Evolutionary conservation across 2,329 filamentous ascomycete species (phyloP), one percentile per base, ranked within the genome.

Genomic region (Tricladium varicosporioides): DNA sequence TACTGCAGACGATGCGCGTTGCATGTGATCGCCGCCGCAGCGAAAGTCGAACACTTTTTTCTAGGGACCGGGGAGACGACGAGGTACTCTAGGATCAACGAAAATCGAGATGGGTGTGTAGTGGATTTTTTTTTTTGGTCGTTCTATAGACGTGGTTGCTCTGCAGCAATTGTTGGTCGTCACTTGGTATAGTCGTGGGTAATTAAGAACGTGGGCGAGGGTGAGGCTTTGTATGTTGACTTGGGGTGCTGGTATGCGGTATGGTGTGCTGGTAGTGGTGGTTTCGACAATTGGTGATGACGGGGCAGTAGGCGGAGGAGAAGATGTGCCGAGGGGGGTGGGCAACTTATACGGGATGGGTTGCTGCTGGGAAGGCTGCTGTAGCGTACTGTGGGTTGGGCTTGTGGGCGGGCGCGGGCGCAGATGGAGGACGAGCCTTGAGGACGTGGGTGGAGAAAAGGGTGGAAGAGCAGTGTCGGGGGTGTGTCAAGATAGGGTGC

Each of bases 1-100:
- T 76, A 88, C 84, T 73, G 86, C 84, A 66, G 87, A 88, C 69
- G 82, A 80, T 80, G 84, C 80, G 75, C 84, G 84, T 82, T 89
- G 86, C 87, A 91, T 90, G 81, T 87, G 85, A 85, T 78, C 72
- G 75, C 71, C 70, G 68, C 67, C 66, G 66, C 68, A 67, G 68
- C 72, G 70, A 69, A 67, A 64, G 67, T 74, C 73, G 46, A 43
- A 44, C 43, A 46, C 15, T 16, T 46, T 46, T 43, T 56, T 32
- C 19, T 18, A 31, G 16, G 14, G 31, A 52, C 44, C 31, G 48
- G 51, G 46, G 18, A 19, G 31, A 54, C 33, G 15, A 22, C 27
- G 42, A 42, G 13, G 47, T 22, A 44, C 32, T 18, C 16, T 47
- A 47, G 32, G 40, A 43, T 14, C 10, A 16, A n/a, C 31, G 47